phyloP scores from a whole-genome alignment of 345 rosid species.

The Orychophragmus violaceus region DNA sequence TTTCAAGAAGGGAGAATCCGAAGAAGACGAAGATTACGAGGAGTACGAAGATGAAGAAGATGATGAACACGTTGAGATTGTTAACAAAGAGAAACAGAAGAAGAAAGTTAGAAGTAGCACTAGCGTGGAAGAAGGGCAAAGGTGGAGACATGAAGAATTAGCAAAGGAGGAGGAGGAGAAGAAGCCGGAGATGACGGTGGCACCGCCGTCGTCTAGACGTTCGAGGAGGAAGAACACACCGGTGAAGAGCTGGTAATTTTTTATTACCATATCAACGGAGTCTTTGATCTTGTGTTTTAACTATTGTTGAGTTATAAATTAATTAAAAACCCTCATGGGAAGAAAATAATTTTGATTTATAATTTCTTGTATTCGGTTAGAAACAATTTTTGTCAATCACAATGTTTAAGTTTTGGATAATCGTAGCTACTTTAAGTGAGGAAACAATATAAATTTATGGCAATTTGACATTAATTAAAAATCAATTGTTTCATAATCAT shows the following conservation, averaged over 20 bases:
- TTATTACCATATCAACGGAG: slow-evolving; percentile 6
- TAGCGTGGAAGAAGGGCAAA: slow-evolving; percentile 11
- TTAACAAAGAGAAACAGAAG: slow-evolving; percentile 22
- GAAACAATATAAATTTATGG: not conserved
- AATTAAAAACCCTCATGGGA: not conserved
- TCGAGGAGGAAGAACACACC: slow-evolving; percentile 73
- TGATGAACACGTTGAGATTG: slow-evolving; percentile 17
- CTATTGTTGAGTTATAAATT: not conserved
- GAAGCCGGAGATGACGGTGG: slow-evolving; percentile 21
- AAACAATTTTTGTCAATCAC: not conserved
- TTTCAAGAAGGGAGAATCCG: slow-evolving; percentile 31
- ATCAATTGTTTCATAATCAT: not conserved
- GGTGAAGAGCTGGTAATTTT: slow-evolving; percentile 66
- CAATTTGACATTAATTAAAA: not conserved
- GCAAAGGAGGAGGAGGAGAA: not conserved
- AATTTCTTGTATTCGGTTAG: not conserved
- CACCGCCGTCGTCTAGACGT: slow-evolving; percentile 44
- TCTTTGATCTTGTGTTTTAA: not conserved
- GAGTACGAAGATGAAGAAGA: slow-evolving; percentile 1
- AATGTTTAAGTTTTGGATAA: not conserved
- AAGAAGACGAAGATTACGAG: slow-evolving; percentile 23
- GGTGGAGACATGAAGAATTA: slow-evolving; percentile 6
- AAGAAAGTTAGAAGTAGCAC: slow-evolving; percentile 14
- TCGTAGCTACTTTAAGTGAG: not conserved
- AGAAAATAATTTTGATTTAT: not conserved